Base-by-base conservation (phyloP, 2,329 filamentous ascomycete genomes). In the Elsinoe australis region DNA sequence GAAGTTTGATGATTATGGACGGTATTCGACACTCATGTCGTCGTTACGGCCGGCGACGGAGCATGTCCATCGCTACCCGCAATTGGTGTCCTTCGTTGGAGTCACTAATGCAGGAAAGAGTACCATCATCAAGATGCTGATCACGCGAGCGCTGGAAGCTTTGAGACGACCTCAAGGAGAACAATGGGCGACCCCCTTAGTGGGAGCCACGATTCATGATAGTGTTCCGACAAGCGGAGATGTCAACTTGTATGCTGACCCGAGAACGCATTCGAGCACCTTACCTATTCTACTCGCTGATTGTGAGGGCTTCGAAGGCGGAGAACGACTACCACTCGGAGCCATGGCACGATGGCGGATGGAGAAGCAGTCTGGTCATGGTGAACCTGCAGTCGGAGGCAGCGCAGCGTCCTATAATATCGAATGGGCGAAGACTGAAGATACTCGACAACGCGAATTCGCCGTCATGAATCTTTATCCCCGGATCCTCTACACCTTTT, bases 221-320 rank as follows among this genome's bases (percentile, higher is more conserved):
- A 52, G 64, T 22, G 58, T 68, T 2, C 66, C 71, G 1, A 74
- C 71, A 1, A 71, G 69, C 2, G 71, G 62, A 4, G 71, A 73
- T 52, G 70, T 74, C 5, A 71, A 76, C 55, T 58, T 75, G 4
- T 75, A 75, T 49, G 56, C 61, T 1, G 72, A 75, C 51, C 72
- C 71, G 1, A 55, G 58, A 1, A 68, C 66, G 3, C 57, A 60
- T 14, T 50, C 54, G 6, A 57, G 56, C 1, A 56, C 56, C 1
- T 52, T 56, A 7, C 72, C 71, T 0, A 57, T 74, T 17, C 60
- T 75, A 1, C 68, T 66, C 38, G 70, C 72, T 17, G 72, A 74
- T 51, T 74, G 71, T 52, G 72, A 74, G 58, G 71, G 72, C 0
- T 59, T 74, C 2, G 63, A 68, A n/a, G 72, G 71, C 15, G 71